Evolutionary conservation across 495 filamentous ascomycete genomes (phyloP), one percentile per base, ranked within the genome.

Genomic region (Aspergillus campestris): DNA sequence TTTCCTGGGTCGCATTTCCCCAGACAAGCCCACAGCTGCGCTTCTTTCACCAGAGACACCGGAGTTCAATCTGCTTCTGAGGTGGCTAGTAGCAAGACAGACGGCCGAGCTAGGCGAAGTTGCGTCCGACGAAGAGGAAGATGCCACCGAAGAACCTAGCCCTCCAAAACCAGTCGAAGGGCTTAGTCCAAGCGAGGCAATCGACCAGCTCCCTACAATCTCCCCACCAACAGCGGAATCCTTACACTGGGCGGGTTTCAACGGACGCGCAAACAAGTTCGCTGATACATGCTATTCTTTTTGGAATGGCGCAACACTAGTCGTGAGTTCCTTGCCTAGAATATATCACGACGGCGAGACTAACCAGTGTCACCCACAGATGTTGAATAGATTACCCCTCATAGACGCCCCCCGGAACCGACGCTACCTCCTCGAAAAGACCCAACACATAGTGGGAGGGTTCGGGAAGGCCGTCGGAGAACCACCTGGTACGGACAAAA

Each of bases 211-310:
- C 32, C 55, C 71, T 31, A 45, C 50, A 32, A 51, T 79, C 40
- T 36, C 52, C 40, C 45, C 48, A 34, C 63, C 37, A 34, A 62
- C 45, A 39, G 66, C 35, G 41, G 51, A 56, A 34, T 60, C 51
- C 51, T 65, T 72, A 61, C 71, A 59, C 38, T 79, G 67, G 49
- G 73, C 76, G 6, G 91, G 87, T 15, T 87, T 94, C 59, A 94
- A 91, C 54, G 92, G 92, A 35, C 80, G 92, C 31, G 77, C 74
- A 49, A 95, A 95, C 67, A 98, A 98, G 58, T 61, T 78, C 9
- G 81, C 83, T 13, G 92, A 98, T 65, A 97, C 91, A 1, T 98
- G 92, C 64, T 97, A 98, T 63, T 80, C 77, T 6, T 98, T 89
- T 71, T 98, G 92, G 92, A 85, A 84, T 2, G 73, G 73, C 27